These are phyloP conservation scores for Takashimella tepidaria DNA, from an alignment of 1,284 basidiomycete species.

Conservation along the genomic window DNA sequence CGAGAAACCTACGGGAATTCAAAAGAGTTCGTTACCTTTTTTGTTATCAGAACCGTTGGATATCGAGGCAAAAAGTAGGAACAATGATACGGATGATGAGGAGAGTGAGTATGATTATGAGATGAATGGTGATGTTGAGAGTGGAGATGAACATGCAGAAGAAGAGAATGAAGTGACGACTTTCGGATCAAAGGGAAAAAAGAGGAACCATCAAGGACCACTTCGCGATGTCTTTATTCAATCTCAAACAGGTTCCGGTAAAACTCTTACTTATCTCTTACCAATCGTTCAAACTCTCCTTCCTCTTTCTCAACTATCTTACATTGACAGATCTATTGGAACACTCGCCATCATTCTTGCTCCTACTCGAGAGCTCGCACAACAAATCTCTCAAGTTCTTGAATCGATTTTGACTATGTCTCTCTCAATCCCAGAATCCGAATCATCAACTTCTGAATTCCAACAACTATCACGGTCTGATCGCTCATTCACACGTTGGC, in stretches of 20 bases:
- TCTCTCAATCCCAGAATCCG: conserved; percentile 48
- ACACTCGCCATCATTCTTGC: conserved; percentile 93
- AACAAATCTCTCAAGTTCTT: conserved; percentile 77
- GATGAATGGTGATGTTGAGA: not conserved
- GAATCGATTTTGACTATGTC: conserved; percentile 66
- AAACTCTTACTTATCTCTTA: conserved; percentile 89
- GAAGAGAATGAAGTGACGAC: not conserved
- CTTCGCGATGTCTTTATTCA: conserved; percentile 88
- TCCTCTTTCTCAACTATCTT: conserved; percentile 76
- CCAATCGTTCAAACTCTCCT: conserved; percentile 92
- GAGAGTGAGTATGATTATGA: not conserved
- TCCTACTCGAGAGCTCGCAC: conserved; percentile 89
- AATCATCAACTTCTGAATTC: conserved; percentile 30
- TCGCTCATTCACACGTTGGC: conserved; percentile 74
- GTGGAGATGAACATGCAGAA: not conserved
- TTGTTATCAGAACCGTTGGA: conserved; percentile 53
- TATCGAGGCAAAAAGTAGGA: conserved; percentile 29
- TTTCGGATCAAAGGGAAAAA: not conserved
- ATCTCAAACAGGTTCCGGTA: conserved; percentile 96
- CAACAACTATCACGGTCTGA: no score
- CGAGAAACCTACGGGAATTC: conserved; percentile 82
- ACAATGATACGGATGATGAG: conserved; percentile 13
- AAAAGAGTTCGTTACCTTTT: conserved; percentile 71
- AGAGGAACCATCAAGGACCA: conserved; percentile 22
- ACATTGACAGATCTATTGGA: conserved; percentile 79